phyloP scores from a whole-genome alignment of 495 filamentous ascomycete genomes.

The Penicillium cosmopolitanum region DNA sequence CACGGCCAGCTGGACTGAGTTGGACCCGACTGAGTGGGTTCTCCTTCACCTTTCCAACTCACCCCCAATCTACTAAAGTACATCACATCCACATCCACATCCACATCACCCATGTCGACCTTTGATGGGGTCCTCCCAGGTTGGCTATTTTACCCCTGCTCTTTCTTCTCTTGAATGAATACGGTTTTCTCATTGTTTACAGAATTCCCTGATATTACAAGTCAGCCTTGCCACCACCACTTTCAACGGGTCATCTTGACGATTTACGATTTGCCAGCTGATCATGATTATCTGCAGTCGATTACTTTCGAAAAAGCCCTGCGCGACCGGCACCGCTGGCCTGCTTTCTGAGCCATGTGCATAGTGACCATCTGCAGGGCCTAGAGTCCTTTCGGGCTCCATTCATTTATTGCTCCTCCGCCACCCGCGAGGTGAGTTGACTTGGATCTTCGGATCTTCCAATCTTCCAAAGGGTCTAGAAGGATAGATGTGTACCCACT shows the following conservation, averaged over 20 bases:
- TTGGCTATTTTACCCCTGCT: constrained; percentile 28
- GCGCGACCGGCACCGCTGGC: constrained; percentile 67
- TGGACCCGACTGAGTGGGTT: constrained; percentile 10
- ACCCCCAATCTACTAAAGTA: neutral
- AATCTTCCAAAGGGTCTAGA: neutral
- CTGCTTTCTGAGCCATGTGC: constrained; percentile 91
- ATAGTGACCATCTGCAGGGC: constrained; percentile 87
- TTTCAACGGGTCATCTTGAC: neutral
- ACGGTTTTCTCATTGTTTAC: constrained; percentile 6
- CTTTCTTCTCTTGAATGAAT: neutral
- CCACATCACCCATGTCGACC: constrained; percentile 65
- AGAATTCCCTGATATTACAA: constrained; percentile 48
- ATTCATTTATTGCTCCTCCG: constrained; percentile 88
- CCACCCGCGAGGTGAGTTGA: constrained; percentile 69
- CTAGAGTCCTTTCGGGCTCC: constrained; percentile 75
- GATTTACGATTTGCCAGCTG: neutral
- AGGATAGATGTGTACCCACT: neutral
- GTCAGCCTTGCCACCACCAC: constrained; percentile 26
- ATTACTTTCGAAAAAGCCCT: constrained; percentile 74
- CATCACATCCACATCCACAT: neutral
- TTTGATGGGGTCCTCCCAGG: constrained; percentile 73
- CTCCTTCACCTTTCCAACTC: neutral
- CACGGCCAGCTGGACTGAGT: constrained; percentile 25
- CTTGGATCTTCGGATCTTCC: too few species aligned
- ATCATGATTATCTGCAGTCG: constrained; percentile 53